Evolutionary conservation across 352 stramenopile species (phyloP), one percentile per base, ranked within the genome.

Genomic region (Pythium coloratum): DNA sequence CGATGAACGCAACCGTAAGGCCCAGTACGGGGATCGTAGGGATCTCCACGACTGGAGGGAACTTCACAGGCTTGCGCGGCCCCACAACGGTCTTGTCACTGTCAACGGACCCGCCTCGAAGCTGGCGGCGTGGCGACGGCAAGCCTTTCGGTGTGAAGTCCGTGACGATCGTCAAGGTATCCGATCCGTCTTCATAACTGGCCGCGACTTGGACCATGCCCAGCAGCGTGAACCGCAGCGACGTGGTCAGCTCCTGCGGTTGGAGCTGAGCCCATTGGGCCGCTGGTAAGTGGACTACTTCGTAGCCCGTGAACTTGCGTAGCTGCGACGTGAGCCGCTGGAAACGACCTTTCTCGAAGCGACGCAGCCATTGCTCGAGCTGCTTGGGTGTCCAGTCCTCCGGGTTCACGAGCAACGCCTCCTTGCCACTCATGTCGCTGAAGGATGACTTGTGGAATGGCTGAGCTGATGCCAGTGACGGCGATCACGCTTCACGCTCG

Each of bases 381-480:
- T 95, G 85, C 66, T 89, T 83, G 54, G 84, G 73, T 55, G 76
- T 89, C 87, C 87, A 95, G 58, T 89, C 80, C 65, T 89, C 82
- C 12, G 87, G 87, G 68, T 92, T 92, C 18, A 89, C 73, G 58
- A 91, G 67, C 62, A 90, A 62, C 57, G 73, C 72, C 55, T 92
- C 96, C 51, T 73, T 70, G 14, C 34, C 62, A 26, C 54, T 62
- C 58, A 69, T 73, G 28, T 50, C 20, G n/a, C 33, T 8, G 20
- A 1, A 2, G 14, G 44, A 8, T 18, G 24, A 24, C 26, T 56
- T 60, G 44, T 28, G 38, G 44, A 59, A 53, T 69, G 62, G 40
- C 51, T 67, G 61, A 62, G 28, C 20, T 68, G 62, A 68, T 56
- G 59, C 54, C 20, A 51, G 16, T 12, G 13, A 1, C 16, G 54